phyloP scores from a whole-genome alignment of 2,329 filamentous ascomycete genomes.

The Orbilia brochopaga region DNA sequence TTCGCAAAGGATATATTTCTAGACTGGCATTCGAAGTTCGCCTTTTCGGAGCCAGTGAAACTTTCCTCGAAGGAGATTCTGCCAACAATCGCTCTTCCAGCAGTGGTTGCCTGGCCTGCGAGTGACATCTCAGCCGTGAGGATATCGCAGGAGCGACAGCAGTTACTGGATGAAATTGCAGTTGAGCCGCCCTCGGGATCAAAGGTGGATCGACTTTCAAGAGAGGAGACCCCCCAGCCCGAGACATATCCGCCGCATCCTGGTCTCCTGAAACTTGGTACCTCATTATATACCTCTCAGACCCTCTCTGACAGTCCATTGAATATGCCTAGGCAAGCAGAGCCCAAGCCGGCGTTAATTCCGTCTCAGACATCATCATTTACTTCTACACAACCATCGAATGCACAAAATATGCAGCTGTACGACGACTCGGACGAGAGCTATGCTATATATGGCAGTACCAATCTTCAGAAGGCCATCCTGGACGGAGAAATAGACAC shows the following conservation, averaged over 20 bases:
- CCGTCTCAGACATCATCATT: not conserved
- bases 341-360: conserved; percentile 24
- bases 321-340: conserved; percentile 38
- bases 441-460: conserved; percentile 39
- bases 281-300: conserved; percentile 37
- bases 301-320: conserved; percentile 34
- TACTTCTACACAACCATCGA: conserved; percentile 3
- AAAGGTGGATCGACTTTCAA: not conserved
- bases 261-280: conserved; percentile 36
- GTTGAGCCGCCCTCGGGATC: conserved; percentile 27
- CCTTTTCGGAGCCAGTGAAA: conserved; percentile 33
- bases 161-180: not conserved
- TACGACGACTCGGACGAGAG: conserved; percentile 23
- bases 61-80: conserved; percentile 40
- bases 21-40: conserved; percentile 49
- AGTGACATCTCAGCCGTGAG: conserved; percentile 23
- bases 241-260: conserved; percentile 42
- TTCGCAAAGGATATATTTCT: conserved; percentile 46
- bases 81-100: conserved; percentile 32
- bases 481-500: conserved; percentile 28
- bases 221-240: conserved; percentile 32
- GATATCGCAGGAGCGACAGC: conserved; percentile 43
- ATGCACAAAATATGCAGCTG: conserved; percentile 25
- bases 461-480: conserved; percentile 29
- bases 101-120: conserved; percentile 12